A percentile compares a stretch with the other conserved stretches of the same genome.
Evolutionary conservation across 2,329 filamentous ascomycete genomes (phyloP).

Genomic region (Lachnellula willkommii): DNA sequence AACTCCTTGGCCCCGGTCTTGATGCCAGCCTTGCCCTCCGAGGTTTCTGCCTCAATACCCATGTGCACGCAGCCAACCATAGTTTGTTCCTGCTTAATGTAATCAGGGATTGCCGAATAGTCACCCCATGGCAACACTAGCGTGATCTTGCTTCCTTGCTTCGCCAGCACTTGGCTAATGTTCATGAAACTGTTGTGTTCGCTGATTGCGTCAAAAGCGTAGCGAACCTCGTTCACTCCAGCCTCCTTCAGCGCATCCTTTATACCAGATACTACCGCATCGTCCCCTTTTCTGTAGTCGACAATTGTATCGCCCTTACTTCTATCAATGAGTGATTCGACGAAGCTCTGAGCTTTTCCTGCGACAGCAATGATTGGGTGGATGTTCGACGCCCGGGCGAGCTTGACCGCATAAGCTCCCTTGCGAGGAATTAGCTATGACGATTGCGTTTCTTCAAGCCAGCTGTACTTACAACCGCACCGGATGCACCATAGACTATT

Average conservation of each 20-base stretch:
- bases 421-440: slow-evolving; percentile 1
- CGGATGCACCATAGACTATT: slow-evolving; percentile 27
- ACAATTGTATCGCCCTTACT: slow-evolving; percentile 49
- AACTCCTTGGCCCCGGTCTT: slow-evolving; percentile 24
- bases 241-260: slow-evolving; percentile 25
- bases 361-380: slow-evolving; percentile 56
- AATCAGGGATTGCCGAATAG: slow-evolving; percentile 33
- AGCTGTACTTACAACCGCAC: slow-evolving; percentile 22
- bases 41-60: slow-evolving; percentile 8
- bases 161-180: slow-evolving; percentile 22
- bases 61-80: slow-evolving; percentile 23
- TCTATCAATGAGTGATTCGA: slow-evolving; percentile 43
- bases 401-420: slow-evolving; percentile 53
- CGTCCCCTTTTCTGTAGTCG: slow-evolving; percentile 50
- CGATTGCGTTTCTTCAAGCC: not conserved
- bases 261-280: slow-evolving; percentile 34
- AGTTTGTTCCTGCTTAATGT: slow-evolving; percentile 18
- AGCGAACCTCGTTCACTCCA: slow-evolving; percentile 19
- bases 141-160: slow-evolving; percentile 32
- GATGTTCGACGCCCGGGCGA: slow-evolving; percentile 42
- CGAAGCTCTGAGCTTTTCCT: slow-evolving; percentile 42
- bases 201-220: slow-evolving; percentile 28
- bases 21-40: slow-evolving; percentile 15
- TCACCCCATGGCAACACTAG: slow-evolving; percentile 40
- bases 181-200: slow-evolving; percentile 27